Base-by-base conservation (phyloP, 768 basidiomycete genomes). In the Aureoboletus auriporus region DNA sequence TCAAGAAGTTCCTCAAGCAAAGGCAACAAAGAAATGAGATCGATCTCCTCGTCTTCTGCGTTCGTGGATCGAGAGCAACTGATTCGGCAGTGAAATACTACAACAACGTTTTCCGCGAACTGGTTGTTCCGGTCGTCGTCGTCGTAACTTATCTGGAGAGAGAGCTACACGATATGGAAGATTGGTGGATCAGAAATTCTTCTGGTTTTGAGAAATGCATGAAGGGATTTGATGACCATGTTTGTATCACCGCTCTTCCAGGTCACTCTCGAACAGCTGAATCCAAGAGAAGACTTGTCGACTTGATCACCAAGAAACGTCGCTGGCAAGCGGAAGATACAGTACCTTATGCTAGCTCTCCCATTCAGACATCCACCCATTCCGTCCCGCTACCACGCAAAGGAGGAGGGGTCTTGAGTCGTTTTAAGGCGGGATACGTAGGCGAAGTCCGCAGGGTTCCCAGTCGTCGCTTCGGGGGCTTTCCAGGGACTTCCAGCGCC, bases 31-130 rank as follows among this genome's bases (percentile, higher is more conserved):
- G 14, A 14, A 52, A 42, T 1, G 71, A 72, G 7, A 55, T 75
- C 17, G 66, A 61, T 57, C 70, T 76, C 34, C 68, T 76, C 10
- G 62, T 75, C 1, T 74, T 60, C 47, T 67, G 67, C 46, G 60
- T 73, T 52, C 67, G 61, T 8, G 69, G 63, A 5, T 60, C 70
- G 4, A 62, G 72, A 47, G 65, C 69, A 36, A 63, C 54, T 28
- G 49, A 60, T 12, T 53, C 62, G 3, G 47, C 54, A 10, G 48
- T 53, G 28, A 60, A 59, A 39, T 68, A 69, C 49, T 75, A 71
- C 52, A 47, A 56, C 10, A 50, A 59, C 6, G 67, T 73, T 52
- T 62, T 64, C 27, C 75, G 74, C 41, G 60, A 49, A 17, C 45
- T 60, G 30, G 50, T 52, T 26, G 74, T 71, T 14, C 75, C 74